These are phyloP conservation scores for Microsporum canis DNA, from an alignment of 2,329 filamentous ascomycete species.

Conservation along the genomic window DNA sequence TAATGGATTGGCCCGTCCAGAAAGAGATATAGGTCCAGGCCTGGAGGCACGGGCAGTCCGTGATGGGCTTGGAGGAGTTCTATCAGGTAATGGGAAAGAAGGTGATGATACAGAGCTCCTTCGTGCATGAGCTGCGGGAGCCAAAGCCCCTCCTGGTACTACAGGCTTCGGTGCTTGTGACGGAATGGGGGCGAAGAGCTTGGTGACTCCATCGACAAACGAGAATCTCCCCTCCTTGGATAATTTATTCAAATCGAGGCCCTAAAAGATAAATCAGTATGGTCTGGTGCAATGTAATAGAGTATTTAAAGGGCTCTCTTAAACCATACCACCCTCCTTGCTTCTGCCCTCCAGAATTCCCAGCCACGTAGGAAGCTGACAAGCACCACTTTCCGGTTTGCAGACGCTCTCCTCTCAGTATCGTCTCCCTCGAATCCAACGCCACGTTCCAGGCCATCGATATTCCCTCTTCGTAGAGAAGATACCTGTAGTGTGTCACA, in stretches of 20 bases:
- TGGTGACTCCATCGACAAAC: conserved; percentile 64
- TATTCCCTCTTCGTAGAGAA: background rate
- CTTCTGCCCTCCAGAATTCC: conserved; percentile 65
- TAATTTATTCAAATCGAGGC: conserved; percentile 57
- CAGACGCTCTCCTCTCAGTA: background rate
- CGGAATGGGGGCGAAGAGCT: conserved; percentile 38
- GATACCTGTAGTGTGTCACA: conserved; percentile 34
- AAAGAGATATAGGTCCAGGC: background rate
- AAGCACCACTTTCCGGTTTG: conserved; percentile 49
- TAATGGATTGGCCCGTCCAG: background rate
- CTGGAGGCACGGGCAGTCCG: background rate
- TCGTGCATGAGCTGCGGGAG: background rate
- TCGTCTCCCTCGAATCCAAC: conserved; percentile 4
- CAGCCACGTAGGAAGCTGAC: conserved; percentile 73
- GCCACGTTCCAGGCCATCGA: conserved; percentile 13
- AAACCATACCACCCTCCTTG: conserved; percentile 50
- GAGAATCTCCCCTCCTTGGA: conserved; percentile 49
- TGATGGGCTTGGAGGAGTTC: conserved; percentile 4
- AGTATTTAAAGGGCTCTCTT: background rate
- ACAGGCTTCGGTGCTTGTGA: background rate
- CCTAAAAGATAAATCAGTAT: conserved; percentile 34
- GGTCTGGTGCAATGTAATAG: background rate
- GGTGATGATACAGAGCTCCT: background rate
- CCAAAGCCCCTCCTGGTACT: background rate
- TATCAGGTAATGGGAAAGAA: background rate